Conservation (phyloP, 2,329 filamentous ascomycete genomes). For the Stenocarpella maydis region DNA sequence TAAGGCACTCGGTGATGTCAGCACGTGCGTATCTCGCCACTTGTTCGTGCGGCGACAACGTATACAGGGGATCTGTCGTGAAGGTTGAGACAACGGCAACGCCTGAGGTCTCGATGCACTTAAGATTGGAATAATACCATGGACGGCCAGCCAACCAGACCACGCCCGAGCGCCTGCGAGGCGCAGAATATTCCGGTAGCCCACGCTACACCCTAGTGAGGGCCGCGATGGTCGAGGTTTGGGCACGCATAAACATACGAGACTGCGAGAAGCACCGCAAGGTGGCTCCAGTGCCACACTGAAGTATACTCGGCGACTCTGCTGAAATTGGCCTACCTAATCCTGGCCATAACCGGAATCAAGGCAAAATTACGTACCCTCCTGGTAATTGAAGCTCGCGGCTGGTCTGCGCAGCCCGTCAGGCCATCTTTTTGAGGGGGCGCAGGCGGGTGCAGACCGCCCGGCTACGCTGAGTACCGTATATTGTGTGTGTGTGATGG, state of each 20-base stretch:
- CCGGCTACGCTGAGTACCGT: slow-evolving; percentile 6
- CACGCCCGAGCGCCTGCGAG: too few species aligned
- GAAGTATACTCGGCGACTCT: not conserved
- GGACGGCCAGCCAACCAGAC: not conserved
- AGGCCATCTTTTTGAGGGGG: not conserved
- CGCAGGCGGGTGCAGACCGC: slow-evolving; percentile 4
- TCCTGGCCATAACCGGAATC: not conserved
- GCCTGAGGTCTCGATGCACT: not conserved
- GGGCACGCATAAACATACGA: not conserved
- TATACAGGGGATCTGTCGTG: not conserved
- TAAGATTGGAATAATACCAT: not conserved
- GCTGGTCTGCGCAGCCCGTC: not conserved
- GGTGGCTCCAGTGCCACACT: too few species aligned
- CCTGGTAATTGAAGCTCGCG: not conserved
- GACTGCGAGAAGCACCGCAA: not conserved
- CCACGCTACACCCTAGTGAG: too few species aligned
- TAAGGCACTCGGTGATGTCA: not conserved
- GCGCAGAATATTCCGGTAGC: too few species aligned
- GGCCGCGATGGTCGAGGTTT: not conserved
- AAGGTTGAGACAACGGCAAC: not conserved
- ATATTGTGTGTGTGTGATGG: not conserved
- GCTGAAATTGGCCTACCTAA: not conserved
- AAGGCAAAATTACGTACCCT: not conserved
- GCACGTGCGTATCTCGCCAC: not conserved
- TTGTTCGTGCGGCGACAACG: not conserved